Evolutionary conservation across 2,329 filamentous ascomycete genomes (phyloP), one percentile per base, ranked within the genome.

Genomic region (Verticillium zaregamsianum): DNA sequence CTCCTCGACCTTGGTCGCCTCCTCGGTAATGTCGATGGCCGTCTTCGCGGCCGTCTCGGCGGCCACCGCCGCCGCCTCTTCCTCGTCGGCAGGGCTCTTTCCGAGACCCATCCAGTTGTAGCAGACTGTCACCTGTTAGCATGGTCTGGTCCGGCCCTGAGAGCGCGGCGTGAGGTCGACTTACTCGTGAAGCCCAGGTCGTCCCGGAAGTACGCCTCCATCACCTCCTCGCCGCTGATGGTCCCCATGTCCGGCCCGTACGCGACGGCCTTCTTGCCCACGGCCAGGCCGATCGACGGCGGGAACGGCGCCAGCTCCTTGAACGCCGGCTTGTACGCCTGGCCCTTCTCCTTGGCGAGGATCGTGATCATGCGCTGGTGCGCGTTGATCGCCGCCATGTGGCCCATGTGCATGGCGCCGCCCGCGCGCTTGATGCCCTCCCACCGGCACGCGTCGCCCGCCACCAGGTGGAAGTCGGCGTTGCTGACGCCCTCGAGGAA

Each of bases 351-450:
- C 37, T 23, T 31, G 0, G 74, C 71, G 28, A 76, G 66, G 39
- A 73, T 72, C 59, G 76, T 69, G 55, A 85, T 72, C 70, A 90
- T 86, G 28, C 80, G 76, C 74, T 89, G 84, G 74, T 90, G 83
- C 60, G 90, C 82, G 70, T 93, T 93, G 59, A 82, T 74, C 7
- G 86, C 90, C 3, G 84, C 84, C 64, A 83, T 80, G 68, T 87
- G 84, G 40, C 90, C 91, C 79, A 88, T 87, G 69, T 90, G 85
- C 83, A 93, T 91, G 37, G 91, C 91, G 17, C 81, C 85, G 28
- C 91, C 90, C 68, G 88, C 91, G 55, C 91, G 88, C 79, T 92
- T 93, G 77, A 94, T 92, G 54, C 90, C 90, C 0, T 88, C 84
- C 90, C 91, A 93, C 57, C 79, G 77, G 35, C 83, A 84, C 17